Percentiles rank a stretch among this genome's conserved stretches.
Conservation (phyloP, 306 rosid genomes). For the Citrullus colocynthis region DNA sequence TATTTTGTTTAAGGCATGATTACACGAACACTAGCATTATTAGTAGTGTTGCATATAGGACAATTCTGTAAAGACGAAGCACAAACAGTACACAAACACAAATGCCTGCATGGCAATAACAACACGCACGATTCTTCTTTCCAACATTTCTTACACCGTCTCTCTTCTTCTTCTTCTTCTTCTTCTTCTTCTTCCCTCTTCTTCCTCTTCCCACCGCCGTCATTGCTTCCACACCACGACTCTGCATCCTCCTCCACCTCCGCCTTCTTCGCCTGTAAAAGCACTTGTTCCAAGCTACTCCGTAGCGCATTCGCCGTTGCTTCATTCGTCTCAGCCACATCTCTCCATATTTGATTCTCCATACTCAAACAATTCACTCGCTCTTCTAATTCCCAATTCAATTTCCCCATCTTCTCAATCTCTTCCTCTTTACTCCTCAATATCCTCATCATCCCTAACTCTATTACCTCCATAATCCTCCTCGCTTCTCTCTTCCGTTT, state of each 20-base stretch:
- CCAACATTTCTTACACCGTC: slow-evolving; percentile 64
- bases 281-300: slow-evolving; percentile 39
- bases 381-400: slow-evolving; percentile 71
- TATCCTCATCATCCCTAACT: slow-evolving; percentile 45
- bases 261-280: slow-evolving; percentile 11
- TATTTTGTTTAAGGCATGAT: slow-evolving; percentile 28
- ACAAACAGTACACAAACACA: slow-evolving; percentile 71
- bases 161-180: neutral
- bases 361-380: slow-evolving; percentile 35
- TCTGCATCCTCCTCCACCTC: slow-evolving; percentile 19
- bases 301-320: slow-evolving; percentile 75
- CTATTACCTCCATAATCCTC: slow-evolving; percentile 46
- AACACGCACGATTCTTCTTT: slow-evolving; percentile 69
- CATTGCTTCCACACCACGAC: slow-evolving; percentile 58
- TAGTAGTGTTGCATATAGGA: slow-evolving; percentile 76
- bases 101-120: slow-evolving; percentile 83
- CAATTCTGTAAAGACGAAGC: slow-evolving; percentile 69
- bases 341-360: slow-evolving; percentile 85
- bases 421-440: slow-evolving; percentile 58
- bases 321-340: slow-evolving; percentile 68
- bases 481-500: slow-evolving; percentile 45
- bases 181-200: neutral
- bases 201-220: neutral
- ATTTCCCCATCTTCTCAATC: slow-evolving; percentile 56
- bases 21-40: slow-evolving; percentile 68